Evolutionary conservation across 495 filamentous ascomycete species (phyloP).

Genomic region (Xylaria curta): DNA sequence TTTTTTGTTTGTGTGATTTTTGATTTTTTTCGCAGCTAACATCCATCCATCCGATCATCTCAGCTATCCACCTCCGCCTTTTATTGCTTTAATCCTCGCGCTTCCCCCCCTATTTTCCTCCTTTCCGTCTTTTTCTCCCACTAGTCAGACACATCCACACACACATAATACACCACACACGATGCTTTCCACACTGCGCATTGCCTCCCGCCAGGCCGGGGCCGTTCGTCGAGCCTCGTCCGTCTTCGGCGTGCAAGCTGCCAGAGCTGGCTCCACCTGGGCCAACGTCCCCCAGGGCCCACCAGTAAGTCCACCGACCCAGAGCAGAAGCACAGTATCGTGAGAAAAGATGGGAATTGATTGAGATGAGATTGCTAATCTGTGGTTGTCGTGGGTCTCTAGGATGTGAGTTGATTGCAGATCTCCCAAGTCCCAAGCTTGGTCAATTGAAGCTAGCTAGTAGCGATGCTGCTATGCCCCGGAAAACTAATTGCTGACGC

Average conservation of each 20-base stretch:
- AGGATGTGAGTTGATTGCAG: constrained; percentile 65
- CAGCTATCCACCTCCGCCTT: not conserved
- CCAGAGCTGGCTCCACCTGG: constrained; percentile 82
- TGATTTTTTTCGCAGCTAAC: not conserved
- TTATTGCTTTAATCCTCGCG: not conserved
- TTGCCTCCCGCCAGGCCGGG: constrained; percentile 38
- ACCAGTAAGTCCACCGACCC: constrained; percentile 67
- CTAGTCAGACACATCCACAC: not conserved
- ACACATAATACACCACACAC: constrained; percentile 25
- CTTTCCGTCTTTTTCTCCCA: constrained; percentile 29
- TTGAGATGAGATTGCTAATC: constrained; percentile 44
- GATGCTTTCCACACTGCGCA: constrained; percentile 40
- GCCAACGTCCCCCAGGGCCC: constrained; percentile 89
- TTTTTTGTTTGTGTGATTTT: constrained; percentile 9
- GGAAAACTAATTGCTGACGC: constrained; percentile 27
- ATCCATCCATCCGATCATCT: constrained; percentile 16
- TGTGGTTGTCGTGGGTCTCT: constrained; percentile 26
- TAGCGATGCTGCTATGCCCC: not conserved
- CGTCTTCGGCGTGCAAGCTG: constrained; percentile 53
- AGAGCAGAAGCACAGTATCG: not conserved
- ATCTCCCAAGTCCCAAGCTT: not conserved
- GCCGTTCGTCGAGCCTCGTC: constrained; percentile 42
- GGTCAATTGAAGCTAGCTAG: not conserved
- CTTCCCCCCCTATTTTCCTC: not conserved
- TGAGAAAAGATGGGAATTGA: constrained; percentile 22